Conservation (phyloP, 106 monocot species). For the Phalaenopsis aphrodite region DNA sequence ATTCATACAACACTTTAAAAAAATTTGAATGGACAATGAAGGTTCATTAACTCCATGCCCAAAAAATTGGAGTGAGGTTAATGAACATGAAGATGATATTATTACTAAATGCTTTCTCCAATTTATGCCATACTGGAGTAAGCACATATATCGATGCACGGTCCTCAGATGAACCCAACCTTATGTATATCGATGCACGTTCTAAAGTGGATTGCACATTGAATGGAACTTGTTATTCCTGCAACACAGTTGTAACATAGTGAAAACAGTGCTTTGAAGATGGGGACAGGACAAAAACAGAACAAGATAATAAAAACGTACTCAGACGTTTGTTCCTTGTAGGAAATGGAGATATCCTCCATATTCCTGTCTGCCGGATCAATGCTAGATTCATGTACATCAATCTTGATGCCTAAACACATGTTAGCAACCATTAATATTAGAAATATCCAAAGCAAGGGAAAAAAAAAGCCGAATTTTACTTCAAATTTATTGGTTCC, state of each 20-base stretch:
- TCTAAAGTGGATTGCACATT: conserved; percentile 30
- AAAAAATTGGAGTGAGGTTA: too few relatives aligned
- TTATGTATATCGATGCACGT: conserved; percentile 58
- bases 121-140: too few relatives aligned
- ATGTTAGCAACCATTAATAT: background rate
- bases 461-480: background rate
- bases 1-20: too few relatives aligned
- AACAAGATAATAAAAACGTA: background rate
- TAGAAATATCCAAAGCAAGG: background rate
- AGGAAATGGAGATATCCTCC: background rate
- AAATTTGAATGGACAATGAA: too few relatives aligned
- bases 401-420: background rate
- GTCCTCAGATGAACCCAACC: conserved; percentile 12
- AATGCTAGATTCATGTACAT: background rate
- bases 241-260: background rate
- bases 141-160: background rate
- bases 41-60: too few relatives aligned
- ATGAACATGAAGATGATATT: too few relatives aligned
- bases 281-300: background rate
- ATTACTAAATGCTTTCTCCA: too few relatives aligned
- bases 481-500: background rate
- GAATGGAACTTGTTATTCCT: conserved; percentile 7
- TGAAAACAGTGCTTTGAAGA: background rate
- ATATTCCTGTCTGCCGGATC: background rate
- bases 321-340: background rate